Conservation (phyloP, 1,284 basidiomycete genomes). For the Ceraceosorus guamensis region DNA sequence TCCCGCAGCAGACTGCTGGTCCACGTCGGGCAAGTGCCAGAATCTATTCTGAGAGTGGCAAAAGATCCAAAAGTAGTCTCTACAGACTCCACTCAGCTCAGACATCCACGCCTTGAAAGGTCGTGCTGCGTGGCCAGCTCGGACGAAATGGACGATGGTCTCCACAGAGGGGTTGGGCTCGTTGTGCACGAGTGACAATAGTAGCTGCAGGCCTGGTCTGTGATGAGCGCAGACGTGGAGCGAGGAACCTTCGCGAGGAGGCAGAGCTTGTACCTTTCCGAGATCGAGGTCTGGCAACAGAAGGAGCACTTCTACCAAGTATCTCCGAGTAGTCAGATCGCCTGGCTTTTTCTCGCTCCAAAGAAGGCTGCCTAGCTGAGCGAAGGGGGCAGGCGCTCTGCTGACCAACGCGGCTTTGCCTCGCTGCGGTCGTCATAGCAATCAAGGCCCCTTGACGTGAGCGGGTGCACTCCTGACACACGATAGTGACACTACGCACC, state of each 20-base stretch:
- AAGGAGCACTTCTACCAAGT: slow-evolving; percentile 73
- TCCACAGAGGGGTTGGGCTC: slow-evolving; percentile 21
- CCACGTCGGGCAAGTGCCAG: slow-evolving; percentile 73
- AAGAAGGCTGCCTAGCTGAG: slow-evolving; percentile 70
- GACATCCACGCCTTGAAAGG: slow-evolving; percentile 85
- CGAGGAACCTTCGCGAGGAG: slow-evolving; percentile 3
- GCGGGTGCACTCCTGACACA: neutral
- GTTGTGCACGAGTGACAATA: slow-evolving; percentile 35
- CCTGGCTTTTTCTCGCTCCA: slow-evolving; percentile 97
- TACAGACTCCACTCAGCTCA: slow-evolving; percentile 78
- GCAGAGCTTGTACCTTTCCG: neutral
- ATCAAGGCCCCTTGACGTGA: neutral
- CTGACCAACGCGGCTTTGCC: slow-evolving; percentile 63
- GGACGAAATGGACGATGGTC: slow-evolving; percentile 65
- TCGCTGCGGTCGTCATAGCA: slow-evolving; percentile 1
- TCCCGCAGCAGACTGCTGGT: slow-evolving; percentile 74
- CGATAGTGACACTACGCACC: slow-evolving; percentile 49
- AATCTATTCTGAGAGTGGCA: slow-evolving; percentile 88
- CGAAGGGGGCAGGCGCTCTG: slow-evolving; percentile 76
- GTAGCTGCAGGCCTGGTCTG: slow-evolving; percentile 8
- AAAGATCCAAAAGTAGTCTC: slow-evolving; percentile 97
- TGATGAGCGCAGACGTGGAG: neutral
- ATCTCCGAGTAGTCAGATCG: slow-evolving; percentile 76
- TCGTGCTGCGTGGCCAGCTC: slow-evolving; percentile 68
- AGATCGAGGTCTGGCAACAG: slow-evolving; percentile 42